Evolutionary conservation across 2,329 filamentous ascomycete genomes (phyloP), one percentile per base, ranked within the genome.

Genomic region (Exophiala oligosperma): DNA sequence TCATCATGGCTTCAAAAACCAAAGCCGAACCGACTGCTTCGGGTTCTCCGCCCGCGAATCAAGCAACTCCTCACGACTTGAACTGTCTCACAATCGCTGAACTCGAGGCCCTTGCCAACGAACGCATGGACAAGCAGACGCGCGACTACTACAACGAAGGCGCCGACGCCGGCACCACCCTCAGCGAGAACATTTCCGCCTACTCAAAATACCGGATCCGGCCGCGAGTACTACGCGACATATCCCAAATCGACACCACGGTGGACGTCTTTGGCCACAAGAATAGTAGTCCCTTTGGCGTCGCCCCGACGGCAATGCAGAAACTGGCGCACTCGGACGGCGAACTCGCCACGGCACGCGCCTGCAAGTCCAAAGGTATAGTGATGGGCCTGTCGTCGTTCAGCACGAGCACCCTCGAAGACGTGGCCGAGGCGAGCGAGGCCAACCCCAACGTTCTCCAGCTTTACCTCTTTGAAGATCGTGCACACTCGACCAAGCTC

Each of bases 61-160:
- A 51, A 28, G 41, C 59, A 28, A 60, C 49, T 17, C 52, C 62
- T 28, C 68, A 67, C 52, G 75, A 76, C 63, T 66, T 76, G 35
- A 71, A 75, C 56, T 77, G 74, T 68, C 71, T 77, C 43, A 74
- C 73, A n/a, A 75, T 77, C 56, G 55, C 64, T 17, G 75, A 77
- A 60, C 71, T 77, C 29, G 72, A 75, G 59, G 49, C 61, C 28
- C 71, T 72, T 60, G 73, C 75, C n/a, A 67, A 70, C 21, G 63
- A 66, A 12, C 63, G 66, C 47, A 69, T 69, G 66, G 64, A 66
- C 54, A 66, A 64, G 49, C 62, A 66, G 49, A 66, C 64, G 7
- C 57, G 62, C 7, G 79, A 81, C 57, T 82, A 81, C 69, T 82
- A 78, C 68, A 82, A 83, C 62, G 80, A 79, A 59, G 80, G 80